A percentile compares a stretch with the other conserved stretches of the same genome.
These are phyloP conservation scores for Moricandia moricandioides DNA, from an alignment of 345 rosid genomes.

Conservation along the genomic window DNA sequence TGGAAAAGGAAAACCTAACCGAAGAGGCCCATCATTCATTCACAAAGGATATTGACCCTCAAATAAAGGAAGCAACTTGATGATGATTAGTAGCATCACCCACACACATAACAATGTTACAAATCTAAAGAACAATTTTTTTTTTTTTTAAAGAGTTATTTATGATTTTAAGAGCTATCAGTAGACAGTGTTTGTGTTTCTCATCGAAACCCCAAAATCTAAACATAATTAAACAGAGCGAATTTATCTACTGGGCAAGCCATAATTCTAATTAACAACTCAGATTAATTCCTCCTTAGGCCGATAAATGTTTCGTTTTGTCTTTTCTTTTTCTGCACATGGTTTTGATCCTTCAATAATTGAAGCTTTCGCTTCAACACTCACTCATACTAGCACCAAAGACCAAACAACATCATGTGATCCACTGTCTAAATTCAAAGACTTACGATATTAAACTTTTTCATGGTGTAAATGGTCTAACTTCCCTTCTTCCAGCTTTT, in stretches of 20 bases:
- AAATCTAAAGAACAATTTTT: slow-evolving; percentile 23
- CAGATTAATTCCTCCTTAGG: not conserved
- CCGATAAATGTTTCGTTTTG: not conserved
- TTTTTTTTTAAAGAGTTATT: not conserved
- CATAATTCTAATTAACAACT: not conserved
- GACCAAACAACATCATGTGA: not conserved
- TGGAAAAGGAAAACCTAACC: not conserved
- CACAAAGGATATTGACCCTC: slow-evolving; percentile 1
- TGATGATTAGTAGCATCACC: not conserved
- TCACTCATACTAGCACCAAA: not conserved
- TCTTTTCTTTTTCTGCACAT: not conserved
- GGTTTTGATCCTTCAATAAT: not conserved
- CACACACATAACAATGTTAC: not conserved
- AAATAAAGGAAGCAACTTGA: slow-evolving; percentile 26
- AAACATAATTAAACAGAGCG: not conserved
- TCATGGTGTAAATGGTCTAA: too few species aligned
- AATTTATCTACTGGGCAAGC: not conserved
- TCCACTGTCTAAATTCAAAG: not conserved
- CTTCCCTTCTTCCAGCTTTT: too few species aligned
- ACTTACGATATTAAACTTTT: too few species aligned
- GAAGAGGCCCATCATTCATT: slow-evolving; percentile 23
- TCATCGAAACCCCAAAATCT: not conserved
- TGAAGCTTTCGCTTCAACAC: not conserved
- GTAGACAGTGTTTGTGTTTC: slow-evolving; percentile 23
- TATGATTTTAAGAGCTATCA: too few species aligned